Percentiles rank a stretch among this genome's conserved stretches.
phyloP scores from a whole-genome alignment of 2,329 filamentous ascomycete genomes.

The Plenodomus biglobosus region DNA sequence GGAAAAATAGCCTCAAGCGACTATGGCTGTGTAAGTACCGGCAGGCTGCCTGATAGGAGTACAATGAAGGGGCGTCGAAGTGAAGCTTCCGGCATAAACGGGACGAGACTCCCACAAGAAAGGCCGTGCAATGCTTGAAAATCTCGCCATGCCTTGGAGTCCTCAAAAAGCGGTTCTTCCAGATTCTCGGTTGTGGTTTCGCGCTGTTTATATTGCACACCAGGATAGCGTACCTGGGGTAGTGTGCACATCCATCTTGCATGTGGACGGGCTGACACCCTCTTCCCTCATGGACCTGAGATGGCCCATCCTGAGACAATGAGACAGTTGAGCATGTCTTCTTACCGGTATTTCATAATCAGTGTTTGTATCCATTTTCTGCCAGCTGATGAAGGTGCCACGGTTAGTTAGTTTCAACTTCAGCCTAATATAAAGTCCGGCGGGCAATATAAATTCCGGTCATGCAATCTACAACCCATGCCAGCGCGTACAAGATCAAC shows the following conservation, averaged over 20 bases:
- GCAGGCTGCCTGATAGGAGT: conserved; percentile 2
- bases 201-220: conserved; percentile 11
- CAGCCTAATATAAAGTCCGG: conserved; percentile 31
- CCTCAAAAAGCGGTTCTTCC: conserved; percentile 26
- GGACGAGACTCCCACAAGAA: conserved; percentile 35
- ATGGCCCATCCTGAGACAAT: background rate
- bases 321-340: background rate
- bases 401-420: conserved; percentile 18
- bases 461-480: conserved; percentile 16
- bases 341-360: background rate
- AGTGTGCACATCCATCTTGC: conserved; percentile 3
- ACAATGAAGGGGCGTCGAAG: conserved; percentile 7
- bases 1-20: conserved; percentile 2
- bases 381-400: background rate
- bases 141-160: conserved; percentile 20
- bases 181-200: conserved; percentile 17
- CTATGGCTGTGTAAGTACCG: conserved; percentile 7
- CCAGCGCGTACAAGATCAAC: conserved; percentile 5
- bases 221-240: conserved; percentile 10
- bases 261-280: conserved; percentile 1
- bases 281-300: background rate
- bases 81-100: conserved; percentile 36
- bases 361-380: background rate
- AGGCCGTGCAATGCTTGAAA: conserved; percentile 23
- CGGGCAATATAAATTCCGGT: conserved; percentile 31